Evolutionary conservation across 2,329 filamentous ascomycete genomes (phyloP).

Genomic region (Cytospora piceae): DNA sequence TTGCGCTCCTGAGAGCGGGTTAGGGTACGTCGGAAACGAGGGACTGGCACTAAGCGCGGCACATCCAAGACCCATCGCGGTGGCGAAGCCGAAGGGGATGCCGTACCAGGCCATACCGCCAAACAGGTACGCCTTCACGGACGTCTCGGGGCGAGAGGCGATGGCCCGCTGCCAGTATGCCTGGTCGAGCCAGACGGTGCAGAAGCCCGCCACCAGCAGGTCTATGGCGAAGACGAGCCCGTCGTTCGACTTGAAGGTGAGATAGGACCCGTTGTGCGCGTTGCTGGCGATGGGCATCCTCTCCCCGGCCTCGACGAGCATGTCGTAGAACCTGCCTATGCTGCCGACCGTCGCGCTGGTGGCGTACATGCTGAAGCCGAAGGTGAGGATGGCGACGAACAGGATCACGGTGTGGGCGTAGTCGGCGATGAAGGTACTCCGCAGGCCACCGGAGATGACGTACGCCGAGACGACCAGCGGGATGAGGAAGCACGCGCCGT

Average conservation of each 20-base stretch:
- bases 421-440: conserved; percentile 47
- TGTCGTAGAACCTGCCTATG: conserved; percentile 42
- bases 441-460: conserved; percentile 45
- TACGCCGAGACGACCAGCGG: conserved; percentile 45
- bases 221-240: conserved; percentile 44
- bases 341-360: conserved; percentile 39
- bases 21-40: conserved; percentile 39
- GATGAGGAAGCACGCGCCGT: conserved; percentile 46
- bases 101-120: conserved; percentile 47
- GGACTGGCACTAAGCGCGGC: conserved; percentile 37
- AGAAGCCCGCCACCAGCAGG: conserved; percentile 43
- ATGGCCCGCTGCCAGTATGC: conserved; percentile 51
- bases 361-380: conserved; percentile 43
- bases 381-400: conserved; percentile 44
- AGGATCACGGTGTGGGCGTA: conserved; percentile 47
- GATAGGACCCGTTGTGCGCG: conserved; percentile 41
- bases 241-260: conserved; percentile 42
- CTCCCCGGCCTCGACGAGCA: conserved; percentile 40
- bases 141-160: conserved; percentile 45
- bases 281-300: conserved; percentile 41
- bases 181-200: conserved; percentile 46
- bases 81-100: conserved; percentile 43
- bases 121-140: conserved; percentile 46
- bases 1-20: conserved; percentile 38
- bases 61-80: conserved; percentile 42